phyloP scores from a whole-genome alignment of 768 basidiomycete genomes.

The Piloderma croceum region DNA sequence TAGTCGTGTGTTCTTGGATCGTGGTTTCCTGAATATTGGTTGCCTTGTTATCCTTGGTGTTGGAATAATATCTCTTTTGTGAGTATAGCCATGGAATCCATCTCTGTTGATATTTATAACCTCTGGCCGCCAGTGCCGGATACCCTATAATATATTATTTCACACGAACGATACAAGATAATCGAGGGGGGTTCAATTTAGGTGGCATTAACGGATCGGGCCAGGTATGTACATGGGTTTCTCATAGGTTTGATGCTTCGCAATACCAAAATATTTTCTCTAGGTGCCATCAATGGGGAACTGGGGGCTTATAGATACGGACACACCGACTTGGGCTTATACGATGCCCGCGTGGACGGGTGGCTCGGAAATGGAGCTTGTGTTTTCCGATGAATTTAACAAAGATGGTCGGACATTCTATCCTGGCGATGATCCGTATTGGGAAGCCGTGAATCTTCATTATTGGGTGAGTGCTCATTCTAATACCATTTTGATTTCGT shows the following conservation, averaged over 20 bases:
- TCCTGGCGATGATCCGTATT: constrained; percentile 80
- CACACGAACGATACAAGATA: constrained; percentile 21
- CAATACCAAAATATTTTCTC: constrained; percentile 49
- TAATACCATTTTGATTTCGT: constrained; percentile 30
- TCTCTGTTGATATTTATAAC: not conserved
- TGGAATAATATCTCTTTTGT: constrained; percentile 55
- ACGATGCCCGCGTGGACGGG: constrained; percentile 52
- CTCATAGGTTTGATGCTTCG: constrained; percentile 13
- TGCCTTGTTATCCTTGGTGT: constrained; percentile 54
- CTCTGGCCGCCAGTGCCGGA: constrained; percentile 29
- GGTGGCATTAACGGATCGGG: constrained; percentile 64
- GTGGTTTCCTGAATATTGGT: constrained; percentile 69
- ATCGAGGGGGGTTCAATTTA: constrained; percentile 37
- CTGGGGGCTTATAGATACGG: constrained; percentile 51
- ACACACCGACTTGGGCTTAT: constrained; percentile 55
- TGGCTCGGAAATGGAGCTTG: constrained; percentile 39
- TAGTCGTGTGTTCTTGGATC: constrained; percentile 45
- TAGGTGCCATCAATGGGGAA: constrained; percentile 51
- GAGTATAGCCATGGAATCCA: constrained; percentile 19
- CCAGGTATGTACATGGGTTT: constrained; percentile 37
- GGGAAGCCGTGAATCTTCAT: constrained; percentile 53
- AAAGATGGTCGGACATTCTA: constrained; percentile 71
- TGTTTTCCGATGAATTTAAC: not conserved
- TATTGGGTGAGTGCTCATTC: constrained; percentile 34
- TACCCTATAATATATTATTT: constrained; percentile 40